Base-by-base conservation (phyloP, 1,284 basidiomycete genomes). In the Boletellus sp. region DNA sequence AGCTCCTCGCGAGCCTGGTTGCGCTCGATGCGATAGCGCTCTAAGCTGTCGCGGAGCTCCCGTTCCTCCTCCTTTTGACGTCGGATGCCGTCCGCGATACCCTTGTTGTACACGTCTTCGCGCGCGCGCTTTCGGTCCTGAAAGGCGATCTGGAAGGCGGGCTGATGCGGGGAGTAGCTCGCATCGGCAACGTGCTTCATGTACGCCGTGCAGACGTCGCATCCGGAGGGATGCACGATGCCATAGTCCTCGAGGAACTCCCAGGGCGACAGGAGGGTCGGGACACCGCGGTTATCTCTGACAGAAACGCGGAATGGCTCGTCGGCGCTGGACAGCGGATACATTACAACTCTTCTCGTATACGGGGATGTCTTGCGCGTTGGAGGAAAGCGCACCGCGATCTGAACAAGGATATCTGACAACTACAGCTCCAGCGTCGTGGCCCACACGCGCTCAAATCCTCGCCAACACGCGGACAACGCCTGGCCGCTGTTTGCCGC, bases 141-240 rank as follows among this genome's bases (percentile, higher is more conserved):
- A 44, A 74, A 58, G 1, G 74, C 73, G 37, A 58, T 56, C 43
- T 69, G 63, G 55, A 75, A 68, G 4, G 70, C 68, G 13, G 58
- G 63, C 38, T 64, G 62, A 43, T 59, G 64, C 20, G 59, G 61
- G 35, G 67, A 65, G 50, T 64, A 64, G 49, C 61, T 70, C 38
- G 70, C 70, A 36, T 66, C 64, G 6, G 69, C 62, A 43, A 72
- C 50, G 47, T 76, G 73, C 41, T 66, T 63, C 63, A 71, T 70
- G 52, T 73, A 76, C 4, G 61, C 56, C 0, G 64, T 53, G 48
- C 73, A 75, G 8, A 61, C 58, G 3, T 56, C 57, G 52, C 74
- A 75, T 45, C 64, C 69, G 1, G 66, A 63, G 1, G 63, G 60
- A 44, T 75, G 73, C 3, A 75, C 65, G 25, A 76, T 61, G 14